Evolutionary conservation across 192 early-diverging fungal species (phyloP).

Genomic region (Haplosporangium gracile): DNA sequence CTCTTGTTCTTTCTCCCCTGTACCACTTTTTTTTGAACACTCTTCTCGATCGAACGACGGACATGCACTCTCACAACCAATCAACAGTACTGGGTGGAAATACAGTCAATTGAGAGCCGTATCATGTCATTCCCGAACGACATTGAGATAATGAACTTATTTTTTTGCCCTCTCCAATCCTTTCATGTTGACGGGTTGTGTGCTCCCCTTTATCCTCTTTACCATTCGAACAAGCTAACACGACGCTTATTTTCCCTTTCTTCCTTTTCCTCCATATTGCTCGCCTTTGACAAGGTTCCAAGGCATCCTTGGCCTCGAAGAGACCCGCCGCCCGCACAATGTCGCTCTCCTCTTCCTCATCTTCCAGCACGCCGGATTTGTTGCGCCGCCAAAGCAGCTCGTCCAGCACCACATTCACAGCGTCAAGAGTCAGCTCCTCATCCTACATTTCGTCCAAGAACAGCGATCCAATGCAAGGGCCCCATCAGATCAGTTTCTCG

Average conservation of each 20-base stretch:
- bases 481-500: slow-evolving; percentile 19
- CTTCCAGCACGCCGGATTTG: slow-evolving; percentile 24
- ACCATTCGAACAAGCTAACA: neutral
- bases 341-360: slow-evolving; percentile 24
- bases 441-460: slow-evolving; percentile 8
- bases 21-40: neutral
- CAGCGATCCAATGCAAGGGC: slow-evolving; percentile 13
- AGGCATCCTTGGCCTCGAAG: slow-evolving; percentile 19
- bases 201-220: neutral
- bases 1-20: neutral
- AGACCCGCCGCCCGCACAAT: slow-evolving; percentile 19
- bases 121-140: slow-evolving; percentile 5
- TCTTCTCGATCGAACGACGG: neutral
- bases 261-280: neutral
- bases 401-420: neutral
- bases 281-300: slow-evolving; percentile 3
- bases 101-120: neutral
- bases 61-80: neutral
- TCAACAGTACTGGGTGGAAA: neutral
- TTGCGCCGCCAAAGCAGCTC: slow-evolving; percentile 31
- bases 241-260: neutral
- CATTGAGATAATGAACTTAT: neutral
- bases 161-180: neutral
- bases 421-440: neutral
- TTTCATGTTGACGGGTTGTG: neutral